Conservation (phyloP, 306 rosid genomes). For the Vigna unguiculata region DNA sequence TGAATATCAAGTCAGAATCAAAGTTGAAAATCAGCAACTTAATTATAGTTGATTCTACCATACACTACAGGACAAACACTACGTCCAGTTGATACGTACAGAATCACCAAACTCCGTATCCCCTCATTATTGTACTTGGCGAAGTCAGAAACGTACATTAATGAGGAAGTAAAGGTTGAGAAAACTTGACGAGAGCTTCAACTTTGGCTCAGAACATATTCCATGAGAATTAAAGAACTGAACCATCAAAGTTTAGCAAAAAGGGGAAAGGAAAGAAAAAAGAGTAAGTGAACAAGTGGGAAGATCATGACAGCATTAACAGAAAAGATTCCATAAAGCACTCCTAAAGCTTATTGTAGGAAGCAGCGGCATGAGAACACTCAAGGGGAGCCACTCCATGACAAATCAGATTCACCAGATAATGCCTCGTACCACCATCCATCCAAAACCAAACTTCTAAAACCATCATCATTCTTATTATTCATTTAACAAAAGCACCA, state of each 20-base stretch:
- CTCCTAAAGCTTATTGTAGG: constrained; percentile 45
- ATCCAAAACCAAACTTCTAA: background rate
- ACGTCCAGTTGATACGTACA: constrained; percentile 38
- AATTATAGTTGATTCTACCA: constrained; percentile 7
- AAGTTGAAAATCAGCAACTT: constrained; percentile 6
- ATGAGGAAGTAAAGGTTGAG: constrained; percentile 9
- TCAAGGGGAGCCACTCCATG: constrained; percentile 38
- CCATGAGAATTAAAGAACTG: constrained; percentile 38
- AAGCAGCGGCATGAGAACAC: constrained; percentile 47
- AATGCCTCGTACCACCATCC: constrained; percentile 36
- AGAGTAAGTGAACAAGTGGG: constrained; percentile 41
- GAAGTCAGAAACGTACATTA: constrained; percentile 44
- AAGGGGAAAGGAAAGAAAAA: background rate
- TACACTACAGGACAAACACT: constrained; percentile 39
- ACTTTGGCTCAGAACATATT: constrained; percentile 50
- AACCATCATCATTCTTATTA: background rate
- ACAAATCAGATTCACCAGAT: constrained; percentile 42
- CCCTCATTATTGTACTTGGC: constrained; percentile 42
- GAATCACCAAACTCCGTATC: constrained; percentile 43
- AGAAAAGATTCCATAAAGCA: constrained; percentile 65
- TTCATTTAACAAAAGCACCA: constrained; percentile 5
- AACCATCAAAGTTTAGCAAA: constrained; percentile 38
- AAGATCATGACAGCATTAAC: constrained; percentile 46
- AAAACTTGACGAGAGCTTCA: constrained; percentile 37
- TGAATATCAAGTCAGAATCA: constrained; percentile 19